A percentile compares a stretch with the other conserved stretches of the same genome.
Evolutionary conservation across 2,329 filamentous ascomycete species (phyloP).

Genomic region (Podosphaera xanthii): DNA sequence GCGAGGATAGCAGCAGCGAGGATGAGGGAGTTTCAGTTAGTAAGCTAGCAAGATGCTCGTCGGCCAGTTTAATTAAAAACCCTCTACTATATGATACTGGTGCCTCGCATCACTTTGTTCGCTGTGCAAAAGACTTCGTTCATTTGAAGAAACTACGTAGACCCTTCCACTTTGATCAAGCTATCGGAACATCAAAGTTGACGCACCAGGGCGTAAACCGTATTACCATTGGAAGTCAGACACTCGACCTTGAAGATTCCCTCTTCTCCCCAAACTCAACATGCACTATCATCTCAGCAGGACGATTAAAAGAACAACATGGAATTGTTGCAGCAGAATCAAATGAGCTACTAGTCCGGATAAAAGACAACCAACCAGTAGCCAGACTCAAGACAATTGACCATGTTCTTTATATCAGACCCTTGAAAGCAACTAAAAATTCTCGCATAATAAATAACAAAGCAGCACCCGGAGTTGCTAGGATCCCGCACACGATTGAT

Average conservation of each 20-base stretch:
- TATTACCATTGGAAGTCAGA: neutral
- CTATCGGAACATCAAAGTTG: neutral
- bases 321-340: neutral
- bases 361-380: neutral
- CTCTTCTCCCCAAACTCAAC: neutral
- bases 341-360: neutral
- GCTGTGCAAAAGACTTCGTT: neutral
- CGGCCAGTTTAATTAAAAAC: neutral
- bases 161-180: conserved; percentile 1
- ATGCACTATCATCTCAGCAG: neutral
- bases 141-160: neutral
- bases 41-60: neutral
- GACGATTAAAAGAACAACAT: neutral
- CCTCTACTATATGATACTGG: neutral
- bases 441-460: neutral
- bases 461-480: neutral
- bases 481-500: neutral
- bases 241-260: neutral
- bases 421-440: neutral
- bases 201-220: neutral
- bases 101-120: neutral
- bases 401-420: neutral
- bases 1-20: neutral
- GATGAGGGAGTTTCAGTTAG: neutral
- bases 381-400: neutral